These are phyloP conservation scores for Fusarium mangiferae DNA, from an alignment of 2,329 filamentous ascomycete species.

Conservation along the genomic window DNA sequence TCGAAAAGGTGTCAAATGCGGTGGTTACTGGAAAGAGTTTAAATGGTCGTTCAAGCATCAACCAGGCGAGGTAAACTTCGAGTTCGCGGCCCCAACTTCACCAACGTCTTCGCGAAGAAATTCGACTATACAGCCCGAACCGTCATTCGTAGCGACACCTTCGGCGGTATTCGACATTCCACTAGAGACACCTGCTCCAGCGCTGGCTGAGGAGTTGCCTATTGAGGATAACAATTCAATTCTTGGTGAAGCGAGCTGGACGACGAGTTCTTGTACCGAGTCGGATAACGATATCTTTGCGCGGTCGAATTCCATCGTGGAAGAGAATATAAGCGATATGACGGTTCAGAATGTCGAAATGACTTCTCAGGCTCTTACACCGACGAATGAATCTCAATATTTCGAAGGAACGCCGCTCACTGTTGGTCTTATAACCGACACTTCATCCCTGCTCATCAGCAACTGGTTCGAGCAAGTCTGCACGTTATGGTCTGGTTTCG, in stretches of 20 bases:
- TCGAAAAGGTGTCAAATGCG: constrained; percentile 44
- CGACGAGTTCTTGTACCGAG: constrained; percentile 25
- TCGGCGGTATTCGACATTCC: not conserved
- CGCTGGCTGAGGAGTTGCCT: constrained; percentile 6
- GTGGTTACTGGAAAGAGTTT: constrained; percentile 46
- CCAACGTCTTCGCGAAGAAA: constrained; percentile 14
- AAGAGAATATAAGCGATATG: not conserved
- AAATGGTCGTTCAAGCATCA: constrained; percentile 57
- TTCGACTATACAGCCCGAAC: constrained; percentile 17
- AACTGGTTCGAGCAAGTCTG: constrained; percentile 56
- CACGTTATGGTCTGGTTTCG: constrained; percentile 54
- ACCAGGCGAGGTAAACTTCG: constrained; percentile 31
- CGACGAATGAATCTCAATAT: constrained; percentile 19
- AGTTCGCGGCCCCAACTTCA: constrained; percentile 11
- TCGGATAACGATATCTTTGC: constrained; percentile 26
- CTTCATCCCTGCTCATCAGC: constrained; percentile 49
- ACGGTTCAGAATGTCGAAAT: constrained; percentile 10
- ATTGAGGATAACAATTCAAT: constrained; percentile 13
- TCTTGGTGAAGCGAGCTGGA: constrained; percentile 24
- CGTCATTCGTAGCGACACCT: not conserved
- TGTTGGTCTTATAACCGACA: constrained; percentile 43
- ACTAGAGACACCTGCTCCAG: not conserved
- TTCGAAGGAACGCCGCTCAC: constrained; percentile 24
- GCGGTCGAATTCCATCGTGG: constrained; percentile 7
- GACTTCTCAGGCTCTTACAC: constrained; percentile 4